These are phyloP conservation scores for Boletus sp. DNA, from an alignment of 768 basidiomycete species.

Conservation along the genomic window DNA sequence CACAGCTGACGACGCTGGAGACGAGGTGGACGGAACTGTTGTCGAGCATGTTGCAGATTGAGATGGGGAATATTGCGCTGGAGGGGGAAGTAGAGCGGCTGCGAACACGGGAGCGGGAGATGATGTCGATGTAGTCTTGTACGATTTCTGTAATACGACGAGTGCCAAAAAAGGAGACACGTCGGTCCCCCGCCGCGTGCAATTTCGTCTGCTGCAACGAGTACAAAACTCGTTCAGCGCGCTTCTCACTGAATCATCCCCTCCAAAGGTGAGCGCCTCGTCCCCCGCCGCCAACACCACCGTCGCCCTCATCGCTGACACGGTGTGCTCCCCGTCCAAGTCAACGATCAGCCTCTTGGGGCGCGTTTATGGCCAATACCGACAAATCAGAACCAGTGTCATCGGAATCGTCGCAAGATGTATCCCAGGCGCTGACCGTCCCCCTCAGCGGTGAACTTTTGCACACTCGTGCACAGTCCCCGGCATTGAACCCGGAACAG, in stretches of 20 bases:
- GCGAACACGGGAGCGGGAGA: conserved; percentile 57
- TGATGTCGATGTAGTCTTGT: conserved; percentile 38
- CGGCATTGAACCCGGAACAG: conserved; percentile 12
- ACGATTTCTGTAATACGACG: background rate
- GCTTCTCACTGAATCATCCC: background rate
- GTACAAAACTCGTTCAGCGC: conserved; percentile 6
- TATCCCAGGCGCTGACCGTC: conserved; percentile 5
- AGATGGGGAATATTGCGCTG: conserved; percentile 90
- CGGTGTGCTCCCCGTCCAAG: conserved; percentile 12
- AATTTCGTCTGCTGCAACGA: conserved; percentile 17
- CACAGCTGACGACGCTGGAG: conserved; percentile 79
- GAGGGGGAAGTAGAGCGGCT: conserved; percentile 75
- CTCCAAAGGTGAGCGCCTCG: conserved; percentile 9
- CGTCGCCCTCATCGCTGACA: conserved; percentile 2
- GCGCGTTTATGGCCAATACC: conserved; percentile 82
- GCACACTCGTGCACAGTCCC: conserved; percentile 18
- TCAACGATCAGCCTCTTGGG: conserved; percentile 49
- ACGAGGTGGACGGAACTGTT: conserved; percentile 92
- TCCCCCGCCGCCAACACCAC: background rate
- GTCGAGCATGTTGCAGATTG: conserved; percentile 87
- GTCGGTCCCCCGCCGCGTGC: conserved; percentile 13
- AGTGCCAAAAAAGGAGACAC: conserved; percentile 27
- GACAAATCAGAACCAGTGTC: conserved; percentile 47
- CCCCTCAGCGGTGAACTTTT: conserved; percentile 4
- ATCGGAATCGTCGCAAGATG: conserved; percentile 40